Base-by-base conservation (phyloP, 1,284 basidiomycete genomes). In the Boletellus dicymbophilus region DNA sequence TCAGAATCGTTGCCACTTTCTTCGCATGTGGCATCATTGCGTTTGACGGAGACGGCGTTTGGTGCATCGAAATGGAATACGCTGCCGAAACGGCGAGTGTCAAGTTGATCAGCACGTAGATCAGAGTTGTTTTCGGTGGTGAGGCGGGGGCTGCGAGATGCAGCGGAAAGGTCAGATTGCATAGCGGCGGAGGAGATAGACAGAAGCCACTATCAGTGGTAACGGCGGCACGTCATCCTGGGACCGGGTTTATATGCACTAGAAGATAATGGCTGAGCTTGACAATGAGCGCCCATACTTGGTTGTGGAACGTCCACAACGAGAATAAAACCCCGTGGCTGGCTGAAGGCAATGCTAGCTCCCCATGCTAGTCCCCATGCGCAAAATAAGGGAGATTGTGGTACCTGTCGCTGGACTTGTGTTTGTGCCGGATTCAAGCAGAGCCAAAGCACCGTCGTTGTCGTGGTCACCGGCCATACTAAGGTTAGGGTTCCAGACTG, bases 21-120 rank as follows among this genome's bases (percentile, higher is more conserved):
- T 38, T 52, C 52, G 28, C 44, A 36, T 10, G 49, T 39, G 39
- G 47, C 28, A 49, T 54, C 46, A 28, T 37, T 31, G 22, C 44
- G 47, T 31, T 52, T 41, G 12, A 53, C 27, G 31, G 47, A 42
- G 25, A 51, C 4, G 7, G 28, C 26, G 26, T 48, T 49, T 38
- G 46, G 44, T 16, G 33, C 31, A 11, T 62, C 51, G 8, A 34
- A 22, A 28, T 53, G 39, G 30, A 66, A 60, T 31, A 66, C 49
- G 10, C 38, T 21, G 4, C 54, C 67, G 30, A 66, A 66, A 36
- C 67, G 65, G 37, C 67, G 65, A 46, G 58, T 65, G 18, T 69
- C 60, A 21, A 27, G 42, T 13, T 33, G 47, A 30, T 44, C 27
- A 16, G 37, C 25, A 34, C 26, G 30, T 42, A 37, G 48, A 47